Conservation (phyloP, 805 yeast species). For the Lipomyces sp. region DNA sequence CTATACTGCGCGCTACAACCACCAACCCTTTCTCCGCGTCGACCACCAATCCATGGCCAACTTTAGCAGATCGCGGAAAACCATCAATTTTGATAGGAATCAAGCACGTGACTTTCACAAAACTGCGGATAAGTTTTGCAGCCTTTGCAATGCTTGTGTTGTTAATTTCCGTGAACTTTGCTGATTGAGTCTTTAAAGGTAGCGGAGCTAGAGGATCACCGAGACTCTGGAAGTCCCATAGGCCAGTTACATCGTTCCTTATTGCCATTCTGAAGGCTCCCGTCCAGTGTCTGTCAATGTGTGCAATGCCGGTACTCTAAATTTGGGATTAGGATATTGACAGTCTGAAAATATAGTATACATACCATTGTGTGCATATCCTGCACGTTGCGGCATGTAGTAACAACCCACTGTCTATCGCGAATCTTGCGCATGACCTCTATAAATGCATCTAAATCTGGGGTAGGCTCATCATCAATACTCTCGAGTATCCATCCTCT, state of each 20-base stretch:
- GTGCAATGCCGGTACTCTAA: slow-evolving; percentile 60
- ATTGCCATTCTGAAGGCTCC: slow-evolving; percentile 69
- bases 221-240: slow-evolving; percentile 60
- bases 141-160: slow-evolving; percentile 58
- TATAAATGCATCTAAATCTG: slow-evolving; percentile 74
- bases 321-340: slow-evolving; percentile 39
- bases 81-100: slow-evolving; percentile 79
- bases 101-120: slow-evolving; percentile 70
- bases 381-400: slow-evolving; percentile 74
- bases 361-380: slow-evolving; percentile 68
- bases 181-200: slow-evolving; percentile 60
- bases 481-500: slow-evolving; percentile 83
- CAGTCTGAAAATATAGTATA: not conserved
- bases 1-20: slow-evolving; percentile 72
- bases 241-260: slow-evolving; percentile 59
- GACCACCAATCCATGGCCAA: slow-evolving; percentile 77
- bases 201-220: slow-evolving; percentile 64
- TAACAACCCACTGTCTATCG: slow-evolving; percentile 71
- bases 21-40: slow-evolving; percentile 83
- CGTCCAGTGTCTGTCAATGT: slow-evolving; percentile 85
- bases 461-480: slow-evolving; percentile 73
- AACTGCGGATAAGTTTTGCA: slow-evolving; percentile 59
- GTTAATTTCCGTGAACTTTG: slow-evolving; percentile 53
- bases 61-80: slow-evolving; percentile 62
- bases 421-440: slow-evolving; percentile 79